Percentiles rank a stretch among this genome's conserved stretches.
Conservation (phyloP, 2,329 filamentous ascomycete species). For the Fusarium nisikadoi region DNA sequence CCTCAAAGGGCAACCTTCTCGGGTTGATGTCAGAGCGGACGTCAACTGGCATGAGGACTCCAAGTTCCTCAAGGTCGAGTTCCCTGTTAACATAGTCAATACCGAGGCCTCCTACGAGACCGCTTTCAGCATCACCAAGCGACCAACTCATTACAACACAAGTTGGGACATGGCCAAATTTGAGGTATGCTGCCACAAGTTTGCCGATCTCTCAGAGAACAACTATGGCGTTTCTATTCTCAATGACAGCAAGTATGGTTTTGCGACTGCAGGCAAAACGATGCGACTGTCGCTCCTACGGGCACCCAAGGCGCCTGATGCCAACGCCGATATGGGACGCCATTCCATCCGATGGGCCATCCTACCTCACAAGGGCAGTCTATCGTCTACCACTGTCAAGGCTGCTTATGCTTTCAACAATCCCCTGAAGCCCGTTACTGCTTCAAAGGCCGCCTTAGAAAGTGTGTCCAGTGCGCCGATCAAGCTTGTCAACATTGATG, state of each 20-base stretch:
- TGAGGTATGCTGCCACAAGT: slow-evolving; percentile 95
- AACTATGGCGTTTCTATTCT: slow-evolving; percentile 92
- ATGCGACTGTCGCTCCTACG: slow-evolving; percentile 91
- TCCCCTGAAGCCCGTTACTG: slow-evolving; percentile 64
- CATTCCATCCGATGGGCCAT: slow-evolving; percentile 93
- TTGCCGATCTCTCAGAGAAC: slow-evolving; percentile 88
- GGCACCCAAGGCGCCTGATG: slow-evolving; percentile 91
- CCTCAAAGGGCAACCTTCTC: slow-evolving; percentile 67
- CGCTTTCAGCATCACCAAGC: slow-evolving; percentile 86
- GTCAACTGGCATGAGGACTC: slow-evolving; percentile 98
- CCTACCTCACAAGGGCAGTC: slow-evolving; percentile 79
- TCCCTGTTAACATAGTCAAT: slow-evolving; percentile 90
- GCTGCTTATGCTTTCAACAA: slow-evolving; percentile 93
- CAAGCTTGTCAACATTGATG: slow-evolving; percentile 69
- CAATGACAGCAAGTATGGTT: slow-evolving; percentile 96
- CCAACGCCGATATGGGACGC: slow-evolving; percentile 90
- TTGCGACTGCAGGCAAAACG: slow-evolving; percentile 86
- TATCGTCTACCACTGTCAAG: slow-evolving; percentile 79
- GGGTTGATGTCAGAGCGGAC: slow-evolving; percentile 82
- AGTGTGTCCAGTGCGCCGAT: slow-evolving; percentile 61
- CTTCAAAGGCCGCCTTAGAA: slow-evolving; percentile 43
- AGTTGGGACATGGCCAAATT: slow-evolving; percentile 98
- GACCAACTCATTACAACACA: slow-evolving; percentile 98
- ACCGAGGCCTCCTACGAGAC: slow-evolving; percentile 96
- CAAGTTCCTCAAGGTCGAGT: slow-evolving; percentile 99